Evolutionary conservation across 78 protist genomes (phyloP), one percentile per base, ranked within the genome.

Genomic region (Dictyostelium citrinum): DNA sequence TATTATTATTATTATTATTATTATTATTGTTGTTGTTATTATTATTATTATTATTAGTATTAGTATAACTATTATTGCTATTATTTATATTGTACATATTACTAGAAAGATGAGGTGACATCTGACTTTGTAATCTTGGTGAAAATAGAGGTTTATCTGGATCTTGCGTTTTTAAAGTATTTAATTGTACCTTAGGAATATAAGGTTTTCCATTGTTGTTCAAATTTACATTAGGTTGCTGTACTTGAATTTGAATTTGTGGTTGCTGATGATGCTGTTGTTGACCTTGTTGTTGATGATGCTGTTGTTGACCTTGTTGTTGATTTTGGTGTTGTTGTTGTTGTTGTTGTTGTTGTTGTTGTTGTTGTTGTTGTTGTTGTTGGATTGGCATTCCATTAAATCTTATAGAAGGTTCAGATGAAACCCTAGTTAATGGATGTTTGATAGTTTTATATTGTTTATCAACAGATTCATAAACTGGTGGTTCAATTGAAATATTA

Each of bases 381-480:
- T 51, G 74, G 22, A 7, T 22, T 31, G 46, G 29, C 60, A 49
- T 49, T 49, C 60, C 60, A 37, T 39, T 22, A 67, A 68, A 68
- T 16, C 78, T 45, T 17, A 86, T 86, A 2, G 68, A 33, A 3
- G 93, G 93, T 43, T 83, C 93, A 22, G 93, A 86, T 2, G 11
- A 64, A 6, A 77, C 93, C 14, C 93, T 55, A 3, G 75, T 39
- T 46, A 86, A 78, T 43, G 93, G 93, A 27, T 86, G 93, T 33
- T 78, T 86, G 1, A 31, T 20, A 12, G 93, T 60, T 68, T 86
- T 86, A 46, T 64, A 86, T 43, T 51, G 75, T 29, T 84, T 83
- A 22, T 35, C 33, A 12, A 27, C 60, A 5, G 41, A 35, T 16
- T 49, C 60, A 16, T 49, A 49, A 49, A 49, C n/a, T 46, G 29